Base-by-base conservation (phyloP, 2,329 filamentous ascomycete species). In the Torrubiella hemipterigena region DNA sequence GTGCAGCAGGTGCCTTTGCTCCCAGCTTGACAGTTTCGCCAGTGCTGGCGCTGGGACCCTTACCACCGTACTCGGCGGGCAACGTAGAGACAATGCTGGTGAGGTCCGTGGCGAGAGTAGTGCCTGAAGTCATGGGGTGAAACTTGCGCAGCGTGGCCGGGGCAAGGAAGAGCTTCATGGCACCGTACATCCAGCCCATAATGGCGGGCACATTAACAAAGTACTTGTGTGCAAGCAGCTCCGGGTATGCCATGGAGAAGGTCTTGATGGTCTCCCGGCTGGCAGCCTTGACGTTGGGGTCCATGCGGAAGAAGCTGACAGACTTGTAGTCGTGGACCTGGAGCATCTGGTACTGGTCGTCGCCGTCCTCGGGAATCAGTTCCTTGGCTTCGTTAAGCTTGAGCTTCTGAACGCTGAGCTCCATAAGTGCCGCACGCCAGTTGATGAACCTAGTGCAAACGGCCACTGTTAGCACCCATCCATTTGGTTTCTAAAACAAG, bases 321-420 rank as follows among this genome's bases (percentile, higher is more conserved):
- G 76, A 78, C 45, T 82, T 73, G 65, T 95, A 95, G 63, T 96
- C 89, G 59, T 96, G 89, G 17, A 95, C 77, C 58, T 95, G 87
- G 46, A 83, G 71, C 63, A 93, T 86, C 57, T 89, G 83, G 61
- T 94, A 93, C 1, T 81, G 83, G 49, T 95, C 89, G 42, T 72
- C 63, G 39, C 75, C 78, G 32, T 74, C 77, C 34, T 84, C 77
- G 3, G 80, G 76, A 46, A 87, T 84, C 25, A 73, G 69, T 41
- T 67, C 61, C 7, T 74, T 85, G 31, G 83, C 82, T 17, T 71
- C 65, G 14, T 67, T 51, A 39, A 95, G 68, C 40, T 76, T 66
- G 33, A 95, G 75, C 39, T 83, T 76, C 40, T 75, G 69, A 27
- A 95, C 65, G 4, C 83, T 81, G 29, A 85, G 65, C 54, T 95